phyloP scores from a whole-genome alignment of 73 alveolate genomes.

The Paramecium primaurelia region DNA sequence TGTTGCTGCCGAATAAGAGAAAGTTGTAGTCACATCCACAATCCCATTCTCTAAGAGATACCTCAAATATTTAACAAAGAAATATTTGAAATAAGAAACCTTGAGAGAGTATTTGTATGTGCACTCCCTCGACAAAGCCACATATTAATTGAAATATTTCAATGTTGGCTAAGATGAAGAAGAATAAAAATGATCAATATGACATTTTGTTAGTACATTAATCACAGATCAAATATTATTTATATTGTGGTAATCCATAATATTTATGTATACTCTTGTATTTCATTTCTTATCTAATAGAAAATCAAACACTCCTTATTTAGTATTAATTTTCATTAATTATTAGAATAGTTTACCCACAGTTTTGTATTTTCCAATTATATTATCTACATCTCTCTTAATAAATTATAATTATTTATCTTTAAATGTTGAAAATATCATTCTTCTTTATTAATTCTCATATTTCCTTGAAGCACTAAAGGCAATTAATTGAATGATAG shows the following conservation, averaged over 20 bases:
- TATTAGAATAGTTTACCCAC: not conserved
- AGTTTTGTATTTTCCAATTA: not conserved
- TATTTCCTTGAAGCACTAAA: slow-evolving; percentile 63
- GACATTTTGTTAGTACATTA: not conserved
- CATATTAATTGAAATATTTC: slow-evolving; percentile 84
- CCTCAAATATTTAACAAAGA: slow-evolving; percentile 87
- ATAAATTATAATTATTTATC: not conserved
- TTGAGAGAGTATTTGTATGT: slow-evolving; percentile 84
- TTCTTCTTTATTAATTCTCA: not conserved
- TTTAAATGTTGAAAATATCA: slow-evolving; percentile 22
- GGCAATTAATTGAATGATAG: slow-evolving; percentile 76
- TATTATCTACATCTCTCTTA: not conserved
- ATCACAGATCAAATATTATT: not conserved
- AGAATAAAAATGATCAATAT: slow-evolving; percentile 61
- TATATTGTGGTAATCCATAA: not conserved
- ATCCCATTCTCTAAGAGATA: slow-evolving; percentile 90
- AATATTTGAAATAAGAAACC: slow-evolving; percentile 83
- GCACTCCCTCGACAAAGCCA: slow-evolving; percentile 77
- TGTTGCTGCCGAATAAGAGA: slow-evolving; percentile 40
- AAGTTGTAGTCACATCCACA: slow-evolving; percentile 64
- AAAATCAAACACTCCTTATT: not conserved
- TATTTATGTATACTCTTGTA: no score
- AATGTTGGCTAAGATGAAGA: slow-evolving; percentile 81
- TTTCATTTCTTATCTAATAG: not conserved
- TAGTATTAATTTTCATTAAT: not conserved